Percentiles rank a stretch among this genome's conserved stretches.
These are phyloP conservation scores for Byssoonygena ceratinophila DNA, from an alignment of 2,329 filamentous ascomycete species.

Conservation along the genomic window DNA sequence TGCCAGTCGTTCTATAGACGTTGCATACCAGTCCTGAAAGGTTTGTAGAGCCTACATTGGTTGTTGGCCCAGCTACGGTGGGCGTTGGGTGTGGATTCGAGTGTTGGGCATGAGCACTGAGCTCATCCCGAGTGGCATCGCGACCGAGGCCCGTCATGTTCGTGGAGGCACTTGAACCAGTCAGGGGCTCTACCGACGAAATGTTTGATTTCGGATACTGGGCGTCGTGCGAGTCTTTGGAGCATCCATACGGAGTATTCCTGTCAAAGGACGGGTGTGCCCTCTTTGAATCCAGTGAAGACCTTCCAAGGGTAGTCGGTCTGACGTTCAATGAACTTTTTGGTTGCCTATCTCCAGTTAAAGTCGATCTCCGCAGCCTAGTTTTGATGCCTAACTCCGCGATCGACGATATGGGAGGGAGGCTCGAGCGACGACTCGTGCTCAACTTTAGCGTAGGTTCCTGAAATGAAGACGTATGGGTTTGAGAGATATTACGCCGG, in stretches of 20 bases:
- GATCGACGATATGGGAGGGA: constrained; percentile 4
- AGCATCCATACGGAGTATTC: not conserved
- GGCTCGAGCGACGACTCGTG: constrained; percentile 4
- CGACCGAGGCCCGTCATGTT: not conserved
- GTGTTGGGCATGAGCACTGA: not conserved
- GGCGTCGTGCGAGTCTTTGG: not conserved
- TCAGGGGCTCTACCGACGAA: not conserved
- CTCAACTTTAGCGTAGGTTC: not conserved
- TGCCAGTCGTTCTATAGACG: constrained; percentile 72
- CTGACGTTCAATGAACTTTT: not conserved
- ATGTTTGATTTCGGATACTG: constrained; percentile 5
- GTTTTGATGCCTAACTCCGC: not conserved
- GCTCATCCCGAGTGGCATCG: not conserved
- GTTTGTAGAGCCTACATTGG: constrained; percentile 33
- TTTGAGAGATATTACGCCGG: not conserved
- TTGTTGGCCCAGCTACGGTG: not conserved
- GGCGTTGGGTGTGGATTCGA: constrained; percentile 4
- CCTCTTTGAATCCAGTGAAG: not conserved
- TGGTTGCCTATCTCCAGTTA: constrained; percentile 3
- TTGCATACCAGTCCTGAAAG: constrained; percentile 59
- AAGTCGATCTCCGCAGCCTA: constrained; percentile 8
- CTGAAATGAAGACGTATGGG: not conserved
- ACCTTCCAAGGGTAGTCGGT: not conserved
- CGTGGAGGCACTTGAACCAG: not conserved
- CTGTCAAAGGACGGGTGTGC: not conserved